Base-by-base conservation (phyloP, 2,329 filamentous ascomycete genomes). In the Microdochium bolleyi region DNA sequence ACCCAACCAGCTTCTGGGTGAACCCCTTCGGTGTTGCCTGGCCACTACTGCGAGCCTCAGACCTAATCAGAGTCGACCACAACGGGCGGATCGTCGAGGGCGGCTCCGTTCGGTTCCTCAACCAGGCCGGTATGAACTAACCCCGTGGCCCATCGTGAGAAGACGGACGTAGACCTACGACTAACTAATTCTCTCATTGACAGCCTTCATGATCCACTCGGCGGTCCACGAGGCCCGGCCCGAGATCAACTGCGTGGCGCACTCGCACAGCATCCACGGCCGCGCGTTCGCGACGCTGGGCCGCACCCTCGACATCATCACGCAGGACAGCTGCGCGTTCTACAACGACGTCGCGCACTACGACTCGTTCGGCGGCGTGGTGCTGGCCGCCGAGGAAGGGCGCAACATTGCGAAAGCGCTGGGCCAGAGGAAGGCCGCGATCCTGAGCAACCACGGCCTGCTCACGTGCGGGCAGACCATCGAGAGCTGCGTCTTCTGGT, bases 11-110 rank as follows among this genome's bases (percentile, higher is more conserved):
- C 0, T 85, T 85, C 68, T 85, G 82, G 83, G 80, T 87, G 3
- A 87, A 87, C 58, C 84, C 83, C 0, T 83, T 86, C 53, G 82
- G 82, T 11, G 74, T 81, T 1, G 75, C 80, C 2, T 87, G 85
- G 67, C 78, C 77, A 5, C 69, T 82, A 52, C 79, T 88, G 46
- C 84, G 80, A 53, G 74, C 77, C 0, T 84, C 80, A 0, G 83
- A 88, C 57, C 73, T 89, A n/a, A 86, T 88, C 52, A 79, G 78
- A 16, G 84, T 88, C 1, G 74, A 85, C 58, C 73, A 81, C 50
- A 64, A 76, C 0, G 85, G 85, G 2, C 69, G 80, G 24, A 76
- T 88, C 24, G 77, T 88, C 30, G 84, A 81, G 11, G 84, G 84
- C 3, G 84, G 84, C 0, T 50, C 58, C n/a, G 65, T 67, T 48